These are phyloP conservation scores for Colletotrichum gigasporum DNA, from an alignment of 2,329 filamentous ascomycete species.

Conservation along the genomic window DNA sequence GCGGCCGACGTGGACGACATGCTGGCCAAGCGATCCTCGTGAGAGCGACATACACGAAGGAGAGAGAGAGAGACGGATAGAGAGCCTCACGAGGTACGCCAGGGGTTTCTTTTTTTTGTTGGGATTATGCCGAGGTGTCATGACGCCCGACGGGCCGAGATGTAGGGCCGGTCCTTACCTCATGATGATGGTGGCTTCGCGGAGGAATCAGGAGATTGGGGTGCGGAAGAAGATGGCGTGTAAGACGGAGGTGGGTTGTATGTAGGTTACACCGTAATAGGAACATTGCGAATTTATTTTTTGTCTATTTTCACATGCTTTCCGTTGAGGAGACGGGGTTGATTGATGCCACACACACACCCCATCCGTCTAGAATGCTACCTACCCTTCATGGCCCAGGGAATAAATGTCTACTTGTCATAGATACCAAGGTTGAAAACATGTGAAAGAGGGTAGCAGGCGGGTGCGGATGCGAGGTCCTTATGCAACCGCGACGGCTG, in stretches of 20 bases:
- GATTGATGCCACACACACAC: too few species aligned
- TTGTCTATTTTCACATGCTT: not conserved
- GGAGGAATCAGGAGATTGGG: conserved; percentile 6
- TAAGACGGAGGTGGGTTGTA: too few species aligned
- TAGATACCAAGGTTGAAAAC: too few species aligned
- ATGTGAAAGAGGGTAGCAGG: not conserved
- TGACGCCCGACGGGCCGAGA: not conserved
- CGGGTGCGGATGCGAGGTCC: too few species aligned
- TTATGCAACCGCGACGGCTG: conserved; percentile 9
- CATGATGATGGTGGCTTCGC: not conserved
- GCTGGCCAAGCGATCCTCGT: not conserved
- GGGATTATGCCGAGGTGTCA: not conserved
- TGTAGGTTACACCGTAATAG: too few species aligned
- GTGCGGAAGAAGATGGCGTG: too few species aligned
- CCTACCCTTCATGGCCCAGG: not conserved
- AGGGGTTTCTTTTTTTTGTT: not conserved
- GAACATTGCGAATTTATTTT: too few species aligned
- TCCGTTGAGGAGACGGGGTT: not conserved
- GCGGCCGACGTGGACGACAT: conserved; percentile 1
- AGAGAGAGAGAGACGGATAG: too few species aligned
- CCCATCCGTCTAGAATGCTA: not conserved
- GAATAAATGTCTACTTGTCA: not conserved
- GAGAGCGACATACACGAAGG: too few species aligned
- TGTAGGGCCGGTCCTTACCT: too few species aligned
- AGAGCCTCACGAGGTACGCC: too few species aligned